These are phyloP conservation scores for Dictyostelium citrinum DNA, from an alignment of 78 protist species.

Conservation along the genomic window DNA sequence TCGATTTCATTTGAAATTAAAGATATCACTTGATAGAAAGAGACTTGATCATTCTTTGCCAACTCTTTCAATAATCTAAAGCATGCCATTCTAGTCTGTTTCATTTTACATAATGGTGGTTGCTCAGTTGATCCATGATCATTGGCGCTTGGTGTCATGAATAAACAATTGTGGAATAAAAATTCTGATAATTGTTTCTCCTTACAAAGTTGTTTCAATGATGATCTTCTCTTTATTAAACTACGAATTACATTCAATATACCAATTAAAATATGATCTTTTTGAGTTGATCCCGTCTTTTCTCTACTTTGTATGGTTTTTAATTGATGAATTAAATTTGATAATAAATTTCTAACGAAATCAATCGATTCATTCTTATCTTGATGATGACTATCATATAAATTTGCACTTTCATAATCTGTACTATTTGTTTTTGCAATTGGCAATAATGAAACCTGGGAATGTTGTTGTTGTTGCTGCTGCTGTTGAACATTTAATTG, in stretches of 20 bases:
- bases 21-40: not conserved
- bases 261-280: constrained; percentile 61
- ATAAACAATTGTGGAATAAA: constrained; percentile 46
- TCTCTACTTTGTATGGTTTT: constrained; percentile 30
- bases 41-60: constrained; percentile 30
- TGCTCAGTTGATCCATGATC: constrained; percentile 13
- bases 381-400: not conserved
- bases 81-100: constrained; percentile 35
- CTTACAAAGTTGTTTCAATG: constrained; percentile 40
- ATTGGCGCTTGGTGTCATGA: constrained; percentile 58
- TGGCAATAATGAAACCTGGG: not conserved
- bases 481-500: not conserved
- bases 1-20: constrained; percentile 53
- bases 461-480: not conserved
- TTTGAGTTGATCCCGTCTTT: not conserved
- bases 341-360: constrained; percentile 9
- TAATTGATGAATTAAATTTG: constrained; percentile 13
- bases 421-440: not conserved
- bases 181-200: constrained; percentile 8
- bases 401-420: constrained; percentile 1
- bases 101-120: constrained; percentile 67
- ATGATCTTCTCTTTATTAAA: constrained; percentile 42
- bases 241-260: constrained; percentile 56
- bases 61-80: constrained; percentile 49
- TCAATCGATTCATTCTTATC: constrained; percentile 21